A percentile compares a stretch with the other conserved stretches of the same genome.
phyloP scores from a whole-genome alignment of 225 moss, liverwort and hornwort species.

The Climacium dendroides region DNA sequence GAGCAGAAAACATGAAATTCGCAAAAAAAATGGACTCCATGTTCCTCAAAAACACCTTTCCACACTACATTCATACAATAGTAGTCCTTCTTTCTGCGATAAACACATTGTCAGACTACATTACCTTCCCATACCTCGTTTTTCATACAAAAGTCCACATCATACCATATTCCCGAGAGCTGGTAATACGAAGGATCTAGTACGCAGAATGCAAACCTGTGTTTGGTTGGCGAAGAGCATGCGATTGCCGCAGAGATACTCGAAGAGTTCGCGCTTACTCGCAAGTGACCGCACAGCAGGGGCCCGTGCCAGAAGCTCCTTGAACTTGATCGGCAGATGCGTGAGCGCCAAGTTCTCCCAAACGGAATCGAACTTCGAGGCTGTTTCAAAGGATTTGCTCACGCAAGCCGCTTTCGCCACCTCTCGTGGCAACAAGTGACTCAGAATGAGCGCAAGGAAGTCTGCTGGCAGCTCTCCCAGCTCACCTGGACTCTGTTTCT shows the following conservation, averaged over 20 bases:
- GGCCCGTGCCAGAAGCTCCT: neutral
- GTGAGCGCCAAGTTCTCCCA: neutral
- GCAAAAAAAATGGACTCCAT: no score
- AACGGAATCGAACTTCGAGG: conserved; percentile 8
- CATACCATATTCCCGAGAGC: neutral
- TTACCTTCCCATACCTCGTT: neutral
- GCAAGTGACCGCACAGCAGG: neutral
- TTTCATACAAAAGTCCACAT: neutral
- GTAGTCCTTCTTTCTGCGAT: neutral
- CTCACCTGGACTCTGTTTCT: neutral
- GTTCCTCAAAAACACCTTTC: neutral
- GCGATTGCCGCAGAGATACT: neutral
- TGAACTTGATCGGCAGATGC: conserved; percentile 1
- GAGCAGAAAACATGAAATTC: neutral
- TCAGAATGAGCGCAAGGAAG: conserved; percentile 4
- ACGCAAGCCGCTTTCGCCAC: conserved; percentile 15
- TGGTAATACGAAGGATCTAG: neutral
- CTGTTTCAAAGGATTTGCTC: neutral
- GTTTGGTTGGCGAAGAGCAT: conserved; percentile 1
- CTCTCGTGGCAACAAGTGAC: conserved; percentile 7
- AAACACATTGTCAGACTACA: neutral
- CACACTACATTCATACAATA: no score
- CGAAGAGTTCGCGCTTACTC: conserved; percentile 6
- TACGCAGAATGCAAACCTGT: neutral
- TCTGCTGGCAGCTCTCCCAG: neutral